phyloP scores from a whole-genome alignment of 2,329 filamentous ascomycete species.

The Ascomycota sp. region DNA sequence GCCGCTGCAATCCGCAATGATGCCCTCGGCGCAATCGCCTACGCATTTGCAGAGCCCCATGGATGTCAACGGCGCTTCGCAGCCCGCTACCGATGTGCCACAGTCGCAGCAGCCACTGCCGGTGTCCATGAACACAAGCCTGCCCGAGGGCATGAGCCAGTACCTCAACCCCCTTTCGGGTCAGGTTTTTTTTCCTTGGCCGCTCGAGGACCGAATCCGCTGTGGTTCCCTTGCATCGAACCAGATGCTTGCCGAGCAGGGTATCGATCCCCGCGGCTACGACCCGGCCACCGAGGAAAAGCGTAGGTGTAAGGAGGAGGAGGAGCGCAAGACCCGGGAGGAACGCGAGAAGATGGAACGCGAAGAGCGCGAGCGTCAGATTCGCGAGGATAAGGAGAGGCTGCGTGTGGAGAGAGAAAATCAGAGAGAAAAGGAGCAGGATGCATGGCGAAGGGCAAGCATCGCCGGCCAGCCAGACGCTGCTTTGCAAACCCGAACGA shows the following conservation, averaged over 20 bases:
- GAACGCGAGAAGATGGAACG: slow-evolving; percentile 24
- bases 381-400: slow-evolving; percentile 18
- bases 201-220: slow-evolving; percentile 47
- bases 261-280: slow-evolving; percentile 38
- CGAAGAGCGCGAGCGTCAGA: slow-evolving; percentile 22
- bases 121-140: slow-evolving; percentile 15
- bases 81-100: slow-evolving; percentile 9
- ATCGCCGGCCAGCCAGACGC: slow-evolving; percentile 8
- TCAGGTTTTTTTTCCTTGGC: slow-evolving; percentile 58
- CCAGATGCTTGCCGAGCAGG: slow-evolving; percentile 39
- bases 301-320: slow-evolving; percentile 27
- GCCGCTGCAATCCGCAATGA: slow-evolving; percentile 10
- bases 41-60: slow-evolving; percentile 15
- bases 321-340: slow-evolving; percentile 24
- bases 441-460: slow-evolving; percentile 20
- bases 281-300: slow-evolving; percentile 36
- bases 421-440: slow-evolving; percentile 20
- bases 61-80: slow-evolving; percentile 12
- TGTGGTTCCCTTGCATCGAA: slow-evolving; percentile 44
- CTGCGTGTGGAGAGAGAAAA: slow-evolving; percentile 21
- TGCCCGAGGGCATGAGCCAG: slow-evolving; percentile 27
- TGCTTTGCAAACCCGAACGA: slow-evolving; percentile 7
- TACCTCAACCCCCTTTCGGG: slow-evolving; percentile 35
- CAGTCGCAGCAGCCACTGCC: slow-evolving; percentile 15
- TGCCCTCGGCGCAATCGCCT: slow-evolving; percentile 13